A percentile compares a stretch with the other conserved stretches of the same genome.
Evolutionary conservation across 441 rosid species (phyloP).

Genomic region (Corymbia calophylla): DNA sequence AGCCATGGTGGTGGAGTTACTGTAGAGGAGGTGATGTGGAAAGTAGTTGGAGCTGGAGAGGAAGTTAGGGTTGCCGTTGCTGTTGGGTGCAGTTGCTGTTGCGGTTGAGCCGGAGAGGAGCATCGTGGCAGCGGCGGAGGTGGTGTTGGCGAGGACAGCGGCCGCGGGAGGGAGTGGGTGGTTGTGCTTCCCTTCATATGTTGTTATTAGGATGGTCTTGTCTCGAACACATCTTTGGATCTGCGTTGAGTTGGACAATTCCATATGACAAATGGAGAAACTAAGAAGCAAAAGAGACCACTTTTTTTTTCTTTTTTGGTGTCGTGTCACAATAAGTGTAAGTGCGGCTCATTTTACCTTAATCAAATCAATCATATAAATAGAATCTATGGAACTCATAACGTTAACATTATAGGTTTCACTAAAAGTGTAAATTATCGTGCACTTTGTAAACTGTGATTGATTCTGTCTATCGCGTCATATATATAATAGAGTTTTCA

Average conservation of each 20-base stretch:
- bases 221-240: slow-evolving; percentile 88
- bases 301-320: neutral
- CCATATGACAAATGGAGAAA: neutral
- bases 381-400: neutral
- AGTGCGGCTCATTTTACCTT: neutral
- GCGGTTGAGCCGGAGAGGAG: slow-evolving; percentile 72
- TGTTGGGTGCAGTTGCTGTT: slow-evolving; percentile 27
- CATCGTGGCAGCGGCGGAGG: slow-evolving; percentile 84
- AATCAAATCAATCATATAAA: neutral
- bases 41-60: slow-evolving; percentile 35
- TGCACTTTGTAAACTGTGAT: neutral
- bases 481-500: neutral
- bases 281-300: neutral
- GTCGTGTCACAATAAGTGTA: rapidly evolving
- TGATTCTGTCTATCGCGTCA: neutral
- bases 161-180: slow-evolving; percentile 92
- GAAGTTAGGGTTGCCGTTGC: slow-evolving; percentile 67
- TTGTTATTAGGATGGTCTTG: slow-evolving; percentile 66
- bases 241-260: slow-evolving; percentile 6
- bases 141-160: slow-evolving; percentile 68
- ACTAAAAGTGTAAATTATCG: neutral
- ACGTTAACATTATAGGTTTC: too few species aligned
- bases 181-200: slow-evolving; percentile 87
- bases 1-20: neutral
- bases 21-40: neutral